A percentile compares a stretch with the other conserved stretches of the same genome.
Evolutionary conservation across 345 rosid genomes (phyloP).

Genomic region (Euphorbia tirucalli): DNA sequence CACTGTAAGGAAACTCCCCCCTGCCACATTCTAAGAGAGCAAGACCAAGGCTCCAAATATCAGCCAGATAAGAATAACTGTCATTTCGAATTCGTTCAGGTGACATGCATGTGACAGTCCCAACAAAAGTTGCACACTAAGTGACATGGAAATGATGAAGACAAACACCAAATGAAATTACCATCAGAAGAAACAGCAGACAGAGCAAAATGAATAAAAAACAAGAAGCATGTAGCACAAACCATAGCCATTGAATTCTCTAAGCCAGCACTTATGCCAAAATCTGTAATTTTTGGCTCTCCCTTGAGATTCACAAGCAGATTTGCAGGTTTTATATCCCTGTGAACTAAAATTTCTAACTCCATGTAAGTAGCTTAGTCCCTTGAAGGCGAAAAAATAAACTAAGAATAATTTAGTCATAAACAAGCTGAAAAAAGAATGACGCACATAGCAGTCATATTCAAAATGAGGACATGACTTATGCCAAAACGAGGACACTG

Average conservation of each 20-base stretch:
- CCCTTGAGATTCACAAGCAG: conserved; percentile 91
- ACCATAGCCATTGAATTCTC: conserved; percentile 98
- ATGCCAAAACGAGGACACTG: too few relatives aligned
- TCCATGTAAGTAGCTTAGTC: conserved; percentile 88
- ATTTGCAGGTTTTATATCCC: conserved; percentile 98
- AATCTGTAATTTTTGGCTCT: conserved; percentile 93
- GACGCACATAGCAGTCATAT: conserved; percentile 6
- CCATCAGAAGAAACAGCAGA: conserved; percentile 11
- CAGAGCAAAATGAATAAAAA: too few relatives aligned
- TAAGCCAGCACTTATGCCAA: conserved; percentile 95
- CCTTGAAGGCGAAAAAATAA: conserved; percentile 38
- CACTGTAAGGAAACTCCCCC: conserved; percentile 88
- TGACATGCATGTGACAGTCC: conserved; percentile 97
- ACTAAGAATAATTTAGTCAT: conserved; percentile 1
- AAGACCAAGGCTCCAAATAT: conserved; percentile 97
- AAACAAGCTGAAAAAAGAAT: conserved; percentile 14
- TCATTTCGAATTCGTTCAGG: conserved; percentile 88
- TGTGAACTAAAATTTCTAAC: conserved; percentile 85
- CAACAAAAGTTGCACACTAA: conserved; percentile 97
- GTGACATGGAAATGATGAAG: too few relatives aligned
- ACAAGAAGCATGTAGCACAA: conserved; percentile 27
- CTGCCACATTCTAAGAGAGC: conserved; percentile 94
- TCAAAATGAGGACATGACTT: too few relatives aligned
- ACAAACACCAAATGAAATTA: conserved; percentile 22
- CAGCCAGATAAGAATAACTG: conserved; percentile 90